Base-by-base conservation (phyloP, 1,139 yeast genomes). In the Pneumocystis jirovecii region DNA sequence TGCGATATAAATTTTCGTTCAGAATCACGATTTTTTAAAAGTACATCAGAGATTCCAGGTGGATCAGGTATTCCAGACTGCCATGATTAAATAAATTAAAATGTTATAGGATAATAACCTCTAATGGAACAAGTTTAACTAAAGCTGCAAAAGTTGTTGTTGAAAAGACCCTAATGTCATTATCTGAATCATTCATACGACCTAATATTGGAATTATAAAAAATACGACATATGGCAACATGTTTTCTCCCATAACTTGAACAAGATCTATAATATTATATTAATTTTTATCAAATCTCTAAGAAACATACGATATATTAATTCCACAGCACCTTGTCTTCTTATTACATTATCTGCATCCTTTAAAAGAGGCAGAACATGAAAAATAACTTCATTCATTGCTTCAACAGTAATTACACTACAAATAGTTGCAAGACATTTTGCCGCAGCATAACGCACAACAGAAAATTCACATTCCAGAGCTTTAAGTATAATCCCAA, bases 101-200 rank as follows among this genome's bases (percentile, higher is more conserved):
- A 34, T 25, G 42, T 15, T 34, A 21, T 12, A n/a, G 15, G 19
- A 34, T 65, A 7, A 31, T 62, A 50, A 50, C 70, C 65, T 95
- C 99, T 68, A 95, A 81, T 4, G 99, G 99, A 31, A 93, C 97
- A 68, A 95, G 79, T 74, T 93, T 95, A 71, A 95, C 93, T 68
- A 95, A 89, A 0, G 96, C 86, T 0, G 99, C 99, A 81, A 95
- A 95, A 0, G 98, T 89, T 0, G 97, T 89, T 0, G 98, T 91
- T 0, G 98, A 96, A 65, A 95, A 77, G 29, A 87, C 81, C 72
- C 99, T 83, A n/a, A 91, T 86, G 74, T 90, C 96, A 66, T 82
- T 83, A 73, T 91, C 90, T 1, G 96, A 81, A 76, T 95, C 99
- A 79, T 97, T 90, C 98, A 95, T 95, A 74, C 98, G 83, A 64